Evolutionary conservation across 2,329 filamentous ascomycete species (phyloP).

Genomic region (Boeremia exigua): DNA sequence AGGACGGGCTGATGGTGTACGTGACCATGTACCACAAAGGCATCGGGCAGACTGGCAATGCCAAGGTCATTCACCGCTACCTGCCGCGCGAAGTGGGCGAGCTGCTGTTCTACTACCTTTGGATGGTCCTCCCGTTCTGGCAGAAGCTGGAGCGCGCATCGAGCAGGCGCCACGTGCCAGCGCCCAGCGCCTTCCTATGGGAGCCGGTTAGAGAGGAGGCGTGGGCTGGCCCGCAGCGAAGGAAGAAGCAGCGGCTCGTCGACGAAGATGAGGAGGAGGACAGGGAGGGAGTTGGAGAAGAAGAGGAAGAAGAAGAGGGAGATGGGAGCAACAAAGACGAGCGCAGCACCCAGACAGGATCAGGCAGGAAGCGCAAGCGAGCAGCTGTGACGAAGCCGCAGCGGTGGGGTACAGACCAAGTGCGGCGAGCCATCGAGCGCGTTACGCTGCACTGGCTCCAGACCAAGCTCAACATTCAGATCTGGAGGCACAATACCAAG

Average conservation of each 20-base stretch:
- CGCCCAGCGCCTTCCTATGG: neutral
- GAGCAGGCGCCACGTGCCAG: neutral
- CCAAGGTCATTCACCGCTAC: neutral
- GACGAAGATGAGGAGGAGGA: too few species aligned
- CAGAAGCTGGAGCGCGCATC: neutral
- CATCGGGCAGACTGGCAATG: neutral
- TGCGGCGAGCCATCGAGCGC: neutral
- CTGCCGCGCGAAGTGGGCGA: neutral
- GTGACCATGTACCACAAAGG: too few species aligned
- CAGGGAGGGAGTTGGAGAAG: too few species aligned
- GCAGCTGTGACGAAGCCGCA: too few species aligned
- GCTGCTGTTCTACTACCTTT: neutral
- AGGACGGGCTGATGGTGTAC: constrained; percentile 11
- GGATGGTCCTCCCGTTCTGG: neutral
- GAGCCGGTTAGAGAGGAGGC: neutral
- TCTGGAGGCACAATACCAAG: neutral
- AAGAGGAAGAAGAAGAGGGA: too few species aligned
- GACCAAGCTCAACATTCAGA: neutral
- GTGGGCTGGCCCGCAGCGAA: neutral
- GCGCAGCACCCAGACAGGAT: too few species aligned
- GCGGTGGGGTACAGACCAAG: neutral
- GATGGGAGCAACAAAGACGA: neutral
- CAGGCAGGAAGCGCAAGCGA: too few species aligned
- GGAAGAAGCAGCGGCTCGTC: neutral
- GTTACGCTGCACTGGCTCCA: neutral